Conservation (phyloP, 1,284 basidiomycete genomes). For the Boletellus deceptivus region DNA sequence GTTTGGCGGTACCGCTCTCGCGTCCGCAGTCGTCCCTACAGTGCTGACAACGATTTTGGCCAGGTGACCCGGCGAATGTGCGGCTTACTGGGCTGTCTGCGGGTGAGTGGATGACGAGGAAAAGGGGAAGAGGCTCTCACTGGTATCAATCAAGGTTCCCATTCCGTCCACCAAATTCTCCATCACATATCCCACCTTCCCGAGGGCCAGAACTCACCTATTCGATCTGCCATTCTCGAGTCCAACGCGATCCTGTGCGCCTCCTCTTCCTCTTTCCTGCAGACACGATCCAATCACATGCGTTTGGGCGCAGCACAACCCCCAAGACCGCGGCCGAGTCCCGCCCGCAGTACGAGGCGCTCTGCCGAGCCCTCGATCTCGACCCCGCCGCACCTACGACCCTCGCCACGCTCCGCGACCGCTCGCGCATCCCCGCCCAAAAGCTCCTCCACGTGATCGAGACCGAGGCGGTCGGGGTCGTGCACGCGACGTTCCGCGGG, state of each 20-base stretch:
- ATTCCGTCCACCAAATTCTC: conserved; percentile 73
- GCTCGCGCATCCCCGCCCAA: conserved; percentile 44
- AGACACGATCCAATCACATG: background rate
- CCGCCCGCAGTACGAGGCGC: conserved; percentile 58
- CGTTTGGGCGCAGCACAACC: conserved; percentile 29
- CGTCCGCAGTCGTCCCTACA: conserved; percentile 42
- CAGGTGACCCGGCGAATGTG: conserved; percentile 59
- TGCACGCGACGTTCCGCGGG: conserved; percentile 67
- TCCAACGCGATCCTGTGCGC: conserved; percentile 72
- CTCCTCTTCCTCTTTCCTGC: background rate
- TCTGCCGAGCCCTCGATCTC: conserved; percentile 54
- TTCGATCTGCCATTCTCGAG: conserved; percentile 62
- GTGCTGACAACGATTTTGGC: conserved; percentile 51
- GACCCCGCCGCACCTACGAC: conserved; percentile 50
- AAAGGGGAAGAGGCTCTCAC: background rate
- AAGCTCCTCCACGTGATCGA: conserved; percentile 59
- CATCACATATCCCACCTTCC: conserved; percentile 67
- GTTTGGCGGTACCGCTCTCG: conserved; percentile 42
- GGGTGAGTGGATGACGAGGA: conserved; percentile 39
- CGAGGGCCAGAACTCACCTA: conserved; percentile 54
- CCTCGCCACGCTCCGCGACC: conserved; percentile 51
- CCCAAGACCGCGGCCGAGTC: conserved; percentile 60
- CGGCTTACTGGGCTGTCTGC: conserved; percentile 68
- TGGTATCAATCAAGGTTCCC: conserved; percentile 47
- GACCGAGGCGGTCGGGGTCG: conserved; percentile 43